These are phyloP conservation scores for Acanthamoeba castellanii DNA, from an alignment of 208 protist genomes.

Conservation along the genomic window DNA sequence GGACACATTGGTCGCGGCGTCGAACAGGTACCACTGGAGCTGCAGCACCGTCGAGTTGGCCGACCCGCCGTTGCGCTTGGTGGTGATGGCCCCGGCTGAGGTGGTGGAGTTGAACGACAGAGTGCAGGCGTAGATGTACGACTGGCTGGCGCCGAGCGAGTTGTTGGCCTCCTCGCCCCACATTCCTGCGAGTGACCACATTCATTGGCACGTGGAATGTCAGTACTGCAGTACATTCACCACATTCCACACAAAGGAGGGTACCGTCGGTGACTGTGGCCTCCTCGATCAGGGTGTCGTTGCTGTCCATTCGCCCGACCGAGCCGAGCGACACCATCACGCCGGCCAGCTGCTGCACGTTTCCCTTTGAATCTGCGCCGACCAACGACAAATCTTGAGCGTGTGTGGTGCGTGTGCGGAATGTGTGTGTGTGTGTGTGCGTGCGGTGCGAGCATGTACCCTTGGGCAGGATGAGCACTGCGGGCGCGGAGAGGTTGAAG, in stretches of 20 bases:
- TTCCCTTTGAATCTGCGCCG: not conserved
- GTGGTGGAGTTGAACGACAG: not conserved
- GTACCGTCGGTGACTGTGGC: not conserved
- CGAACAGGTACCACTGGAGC: slow-evolving; percentile 2
- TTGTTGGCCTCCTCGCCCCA: not conserved
- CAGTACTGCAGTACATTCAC: not conserved
- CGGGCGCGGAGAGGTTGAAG: slow-evolving; percentile 4
- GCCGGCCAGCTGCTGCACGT: not conserved
- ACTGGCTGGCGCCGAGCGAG: not conserved
- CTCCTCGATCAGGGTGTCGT: not conserved
- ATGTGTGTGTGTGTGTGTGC: not conserved
- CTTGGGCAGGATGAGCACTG: not conserved
- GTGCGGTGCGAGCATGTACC: not conserved
- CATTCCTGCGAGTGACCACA: not conserved
- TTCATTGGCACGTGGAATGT: not conserved
- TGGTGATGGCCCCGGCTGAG: not conserved
- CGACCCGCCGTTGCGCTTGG: not conserved
- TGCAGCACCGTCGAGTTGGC: not conserved
- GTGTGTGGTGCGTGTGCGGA: not conserved
- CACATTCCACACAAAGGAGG: not conserved
- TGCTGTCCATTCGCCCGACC: not conserved
- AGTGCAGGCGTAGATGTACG: not conserved
- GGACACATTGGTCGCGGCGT: not conserved
- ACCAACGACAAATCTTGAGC: not conserved
- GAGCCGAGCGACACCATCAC: not conserved